Percentiles rank a stretch among this genome's conserved stretches.
Evolutionary conservation across 2,329 filamentous ascomycete species (phyloP).

Genomic region (Diaporthe australafricana): DNA sequence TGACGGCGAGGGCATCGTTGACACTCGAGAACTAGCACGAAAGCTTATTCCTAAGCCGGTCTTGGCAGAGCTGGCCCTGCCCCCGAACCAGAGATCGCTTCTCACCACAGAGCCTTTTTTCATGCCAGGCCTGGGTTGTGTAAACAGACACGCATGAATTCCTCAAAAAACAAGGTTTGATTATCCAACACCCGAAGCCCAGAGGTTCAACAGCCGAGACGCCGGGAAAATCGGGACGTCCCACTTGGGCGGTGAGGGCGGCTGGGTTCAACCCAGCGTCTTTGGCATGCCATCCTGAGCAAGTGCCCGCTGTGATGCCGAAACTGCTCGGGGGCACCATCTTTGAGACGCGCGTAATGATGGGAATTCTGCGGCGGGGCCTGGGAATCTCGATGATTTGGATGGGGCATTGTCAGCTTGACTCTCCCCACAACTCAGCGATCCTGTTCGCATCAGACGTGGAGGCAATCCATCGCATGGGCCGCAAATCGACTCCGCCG

Average conservation of each 20-base stretch:
- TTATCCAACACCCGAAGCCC: slow-evolving; percentile 25
- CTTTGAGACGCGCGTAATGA: slow-evolving; percentile 7
- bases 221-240: slow-evolving; percentile 17
- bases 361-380: slow-evolving; percentile 1
- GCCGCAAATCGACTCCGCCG: slow-evolving; percentile 17
- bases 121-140: slow-evolving; percentile 12
- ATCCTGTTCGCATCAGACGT: not conserved
- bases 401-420: not conserved
- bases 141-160: slow-evolving; percentile 13
- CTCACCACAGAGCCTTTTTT: not conserved
- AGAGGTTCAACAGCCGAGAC: slow-evolving; percentile 30
- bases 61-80: slow-evolving; percentile 14
- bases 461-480: slow-evolving; percentile 3
- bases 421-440: slow-evolving; percentile 1
- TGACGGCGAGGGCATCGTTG: slow-evolving; percentile 13
- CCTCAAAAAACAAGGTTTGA: slow-evolving; percentile 11
- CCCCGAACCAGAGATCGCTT: not conserved
- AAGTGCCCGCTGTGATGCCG: not conserved
- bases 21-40: not conserved
- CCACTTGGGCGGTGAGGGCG: slow-evolving; percentile 33
- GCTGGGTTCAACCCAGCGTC: slow-evolving; percentile 29
- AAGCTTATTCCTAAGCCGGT: slow-evolving; percentile 12
- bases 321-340: not conserved
- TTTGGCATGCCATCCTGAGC: not conserved
- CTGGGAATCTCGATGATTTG: not conserved